Conservation (phyloP, 2,329 filamentous ascomycete species). For the Aspergillus ruber region DNA sequence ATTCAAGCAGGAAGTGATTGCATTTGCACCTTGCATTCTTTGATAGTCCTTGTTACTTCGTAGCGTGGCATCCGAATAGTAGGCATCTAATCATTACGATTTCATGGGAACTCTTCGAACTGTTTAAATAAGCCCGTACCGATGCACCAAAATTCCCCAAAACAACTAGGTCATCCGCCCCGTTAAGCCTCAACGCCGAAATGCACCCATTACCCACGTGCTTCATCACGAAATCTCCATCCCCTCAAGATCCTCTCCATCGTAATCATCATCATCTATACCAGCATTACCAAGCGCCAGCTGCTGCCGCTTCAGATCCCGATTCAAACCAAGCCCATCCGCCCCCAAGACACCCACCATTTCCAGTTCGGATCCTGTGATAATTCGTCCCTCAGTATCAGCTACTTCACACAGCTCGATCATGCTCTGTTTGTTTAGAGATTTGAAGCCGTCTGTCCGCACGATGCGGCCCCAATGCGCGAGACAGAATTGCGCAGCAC, state of each 20-base stretch:
- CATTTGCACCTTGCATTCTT: too few relatives aligned
- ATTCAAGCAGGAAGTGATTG: too few relatives aligned
- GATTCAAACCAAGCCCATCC: constrained; percentile 36
- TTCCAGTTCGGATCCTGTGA: constrained; percentile 78
- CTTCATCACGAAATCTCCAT: constrained; percentile 37
- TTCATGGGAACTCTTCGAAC: too few relatives aligned
- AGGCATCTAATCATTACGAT: too few relatives aligned
- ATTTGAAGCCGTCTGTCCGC: constrained; percentile 78
- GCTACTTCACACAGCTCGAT: constrained; percentile 92
- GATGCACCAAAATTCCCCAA: not conserved
- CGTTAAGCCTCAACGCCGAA: constrained; percentile 12
- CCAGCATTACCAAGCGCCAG: constrained; percentile 20
- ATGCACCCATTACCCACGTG: constrained; percentile 1
- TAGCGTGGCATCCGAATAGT: too few relatives aligned
- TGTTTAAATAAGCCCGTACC: not conserved
- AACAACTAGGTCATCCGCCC: not conserved
- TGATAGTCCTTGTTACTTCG: too few relatives aligned
- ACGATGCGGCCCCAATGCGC: constrained; percentile 93
- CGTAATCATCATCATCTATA: constrained; percentile 36
- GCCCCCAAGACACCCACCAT: constrained; percentile 50
- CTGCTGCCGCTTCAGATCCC: constrained; percentile 25
- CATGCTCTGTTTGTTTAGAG: constrained; percentile 68
- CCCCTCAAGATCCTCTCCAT: constrained; percentile 42
- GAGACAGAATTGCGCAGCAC: constrained; percentile 82
- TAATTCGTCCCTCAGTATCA: constrained; percentile 83